Base-by-base conservation (phyloP, 176 grass and related monocot genomes). In the Triticum timopheevii region DNA sequence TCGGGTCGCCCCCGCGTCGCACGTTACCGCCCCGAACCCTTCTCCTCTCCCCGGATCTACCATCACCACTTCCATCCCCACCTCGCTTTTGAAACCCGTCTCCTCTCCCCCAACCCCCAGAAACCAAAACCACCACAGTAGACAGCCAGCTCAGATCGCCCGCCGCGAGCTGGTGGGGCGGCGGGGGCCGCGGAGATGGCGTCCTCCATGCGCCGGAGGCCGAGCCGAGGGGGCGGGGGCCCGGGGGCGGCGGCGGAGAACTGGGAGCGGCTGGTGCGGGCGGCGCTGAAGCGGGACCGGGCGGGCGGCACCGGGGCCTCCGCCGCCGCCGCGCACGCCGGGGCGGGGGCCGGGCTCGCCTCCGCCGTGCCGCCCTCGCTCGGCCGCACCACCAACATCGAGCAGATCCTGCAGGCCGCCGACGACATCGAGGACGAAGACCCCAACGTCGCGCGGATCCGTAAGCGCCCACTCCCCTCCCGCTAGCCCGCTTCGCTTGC, bases 231-330 rank as follows among this genome's bases (percentile, higher is more conserved):
- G 4, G 82, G 79, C 50, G 84, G 20, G 64, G 72, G 72, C 7
- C 70, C 86, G 45, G 90, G 85, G 35, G 77, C 84, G 81, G 91
- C 87, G 27, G 38, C 66, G 61, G 91, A 89, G 39, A 98, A 95
- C 88, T 98, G 96, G 96, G 96, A 98, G 88, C 90, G 93, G 36
- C 92, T 98, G 52, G 92, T 95, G 61, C 84, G 88, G 19, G 91
- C 96, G 17, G 82, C 90, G 54, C 86, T 90, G 15, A 92, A 92
- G 90, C 83, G 76, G 82, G 83, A 89, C 76, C 90, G 91, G 11
- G 30, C 68, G 20, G 86, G 73, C 7, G 85, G 75, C 72, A 42
- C 72, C 6, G 72, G 13, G 12, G 72, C 39, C 4, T 25, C 85
- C 5, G 27, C 78, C 20, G 50, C 79, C 24, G 90, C 90, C 13